A percentile compares a stretch with the other conserved stretches of the same genome.
phyloP scores from a whole-genome alignment of 176 grass and related monocot species.

The Carex littledalei region DNA sequence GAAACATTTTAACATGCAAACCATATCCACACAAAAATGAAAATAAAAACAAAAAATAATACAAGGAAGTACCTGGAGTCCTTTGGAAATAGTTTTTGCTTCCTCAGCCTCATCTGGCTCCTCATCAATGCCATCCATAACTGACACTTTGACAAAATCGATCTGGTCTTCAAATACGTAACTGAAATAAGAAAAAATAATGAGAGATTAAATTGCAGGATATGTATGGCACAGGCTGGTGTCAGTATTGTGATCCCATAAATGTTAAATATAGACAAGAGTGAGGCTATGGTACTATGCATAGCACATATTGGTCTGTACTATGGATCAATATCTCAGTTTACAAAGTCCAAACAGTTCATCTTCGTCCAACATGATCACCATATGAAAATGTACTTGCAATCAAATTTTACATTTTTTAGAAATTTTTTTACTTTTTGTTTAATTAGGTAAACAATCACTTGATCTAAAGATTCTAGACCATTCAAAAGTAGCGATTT shows the following conservation, averaged over 20 bases:
- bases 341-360: too few species aligned
- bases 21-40: not conserved
- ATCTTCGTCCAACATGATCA: too few species aligned
- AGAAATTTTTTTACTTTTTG: too few species aligned
- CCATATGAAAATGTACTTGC: too few species aligned
- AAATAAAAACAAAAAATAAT: not conserved
- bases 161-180: constrained; percentile 87
- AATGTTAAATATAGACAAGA: not conserved
- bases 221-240: not conserved
- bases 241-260: not conserved
- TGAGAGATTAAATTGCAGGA: not conserved
- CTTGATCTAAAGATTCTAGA: too few species aligned
- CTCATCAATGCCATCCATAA: constrained; percentile 76
- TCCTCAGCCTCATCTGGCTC: constrained; percentile 41
- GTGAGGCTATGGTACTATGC: too few species aligned
- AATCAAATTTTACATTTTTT: too few species aligned
- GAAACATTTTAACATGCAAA: constrained; percentile 11
- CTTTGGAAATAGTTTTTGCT: constrained; percentile 65
- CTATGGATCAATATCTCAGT: too few species aligned
- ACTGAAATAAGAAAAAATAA: constrained; percentile 33
- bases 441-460: too few species aligned
- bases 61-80: constrained; percentile 47
- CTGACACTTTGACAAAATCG: constrained; percentile 83
- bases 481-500: too few species aligned
- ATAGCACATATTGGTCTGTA: too few species aligned